Conservation (phyloP, 2,329 filamentous ascomycete genomes). For the Hymenotorrendiella dingleyae region DNA sequence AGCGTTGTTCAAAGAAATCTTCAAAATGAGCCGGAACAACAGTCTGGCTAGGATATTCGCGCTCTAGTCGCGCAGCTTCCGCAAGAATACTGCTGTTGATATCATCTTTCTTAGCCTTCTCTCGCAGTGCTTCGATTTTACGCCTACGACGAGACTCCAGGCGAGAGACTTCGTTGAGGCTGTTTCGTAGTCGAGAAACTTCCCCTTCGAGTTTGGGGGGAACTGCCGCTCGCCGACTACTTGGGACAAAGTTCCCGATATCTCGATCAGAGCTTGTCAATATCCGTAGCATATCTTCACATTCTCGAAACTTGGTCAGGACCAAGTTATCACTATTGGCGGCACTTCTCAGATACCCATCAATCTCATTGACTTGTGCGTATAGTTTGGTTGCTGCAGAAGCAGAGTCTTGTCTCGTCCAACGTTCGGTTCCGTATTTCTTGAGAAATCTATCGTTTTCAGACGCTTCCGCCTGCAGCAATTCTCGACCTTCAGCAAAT, state of each 20-base stretch:
- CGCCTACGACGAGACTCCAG: slow-evolving; percentile 75
- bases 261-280: slow-evolving; percentile 74
- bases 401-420: slow-evolving; percentile 65
- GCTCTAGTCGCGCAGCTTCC: slow-evolving; percentile 79
- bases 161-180: slow-evolving; percentile 77
- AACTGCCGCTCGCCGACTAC: slow-evolving; percentile 71
- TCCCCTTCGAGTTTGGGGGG: slow-evolving; percentile 76
- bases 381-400: slow-evolving; percentile 49
- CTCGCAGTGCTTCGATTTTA: slow-evolving; percentile 71
- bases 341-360: slow-evolving; percentile 75
- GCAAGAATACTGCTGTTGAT: slow-evolving; percentile 78
- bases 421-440: slow-evolving; percentile 83
- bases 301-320: slow-evolving; percentile 70
- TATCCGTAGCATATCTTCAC: slow-evolving; percentile 68
- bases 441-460: slow-evolving; percentile 72
- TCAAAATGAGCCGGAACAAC: slow-evolving; percentile 91
- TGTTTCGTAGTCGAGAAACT: slow-evolving; percentile 68
- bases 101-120: slow-evolving; percentile 80
- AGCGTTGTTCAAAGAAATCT: slow-evolving; percentile 75
- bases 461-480: slow-evolving; percentile 72
- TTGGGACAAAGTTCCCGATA: slow-evolving; percentile 84
- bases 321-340: slow-evolving; percentile 57
- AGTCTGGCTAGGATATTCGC: slow-evolving; percentile 75
- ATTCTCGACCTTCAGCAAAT: slow-evolving; percentile 76
- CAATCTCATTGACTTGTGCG: slow-evolving; percentile 56